Conservation (phyloP, 345 rosid species). For the Bruguiera gymnorhiza region DNA sequence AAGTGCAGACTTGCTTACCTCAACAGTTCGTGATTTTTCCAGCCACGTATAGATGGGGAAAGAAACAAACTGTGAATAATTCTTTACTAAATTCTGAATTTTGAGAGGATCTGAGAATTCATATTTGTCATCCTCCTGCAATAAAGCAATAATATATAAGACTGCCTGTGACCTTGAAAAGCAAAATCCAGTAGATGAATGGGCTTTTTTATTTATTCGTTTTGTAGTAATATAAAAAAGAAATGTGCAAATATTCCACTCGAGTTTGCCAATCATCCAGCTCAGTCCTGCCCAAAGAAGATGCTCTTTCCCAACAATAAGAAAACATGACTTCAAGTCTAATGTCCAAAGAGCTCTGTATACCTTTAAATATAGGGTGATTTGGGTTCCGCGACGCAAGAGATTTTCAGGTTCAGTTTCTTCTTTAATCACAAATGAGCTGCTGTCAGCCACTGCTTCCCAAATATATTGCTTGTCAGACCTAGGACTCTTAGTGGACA, state of each 20-base stretch:
- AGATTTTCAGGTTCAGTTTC: constrained; percentile 81
- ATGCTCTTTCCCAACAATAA: no score
- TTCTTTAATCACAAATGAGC: constrained; percentile 82
- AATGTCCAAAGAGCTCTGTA: background rate
- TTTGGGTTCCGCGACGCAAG: constrained; percentile 77
- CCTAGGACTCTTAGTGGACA: constrained; percentile 91
- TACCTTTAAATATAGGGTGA: constrained; percentile 90
- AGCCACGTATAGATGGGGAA: constrained; percentile 97
- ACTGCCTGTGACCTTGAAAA: background rate
- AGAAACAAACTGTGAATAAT: constrained; percentile 95
- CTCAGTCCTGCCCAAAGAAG: no score
- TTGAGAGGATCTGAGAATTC: constrained; percentile 77
- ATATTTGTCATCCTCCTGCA: constrained; percentile 87
- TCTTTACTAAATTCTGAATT: constrained; percentile 84
- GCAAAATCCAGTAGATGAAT: background rate
- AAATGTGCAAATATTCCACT: no score
- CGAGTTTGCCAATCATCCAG: no score
- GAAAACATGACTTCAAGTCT: background rate
- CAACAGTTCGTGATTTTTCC: constrained; percentile 86
- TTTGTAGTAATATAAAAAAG: no score
- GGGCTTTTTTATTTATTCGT: no score
- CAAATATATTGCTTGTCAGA: constrained; percentile 94
- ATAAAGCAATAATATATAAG: background rate
- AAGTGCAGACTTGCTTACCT: constrained; percentile 45
- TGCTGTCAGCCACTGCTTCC: constrained; percentile 88